Evolutionary conservation across 2,329 filamentous ascomycete species (phyloP), one percentile per base, ranked within the genome.

Genomic region (Diatrype stigma): DNA sequence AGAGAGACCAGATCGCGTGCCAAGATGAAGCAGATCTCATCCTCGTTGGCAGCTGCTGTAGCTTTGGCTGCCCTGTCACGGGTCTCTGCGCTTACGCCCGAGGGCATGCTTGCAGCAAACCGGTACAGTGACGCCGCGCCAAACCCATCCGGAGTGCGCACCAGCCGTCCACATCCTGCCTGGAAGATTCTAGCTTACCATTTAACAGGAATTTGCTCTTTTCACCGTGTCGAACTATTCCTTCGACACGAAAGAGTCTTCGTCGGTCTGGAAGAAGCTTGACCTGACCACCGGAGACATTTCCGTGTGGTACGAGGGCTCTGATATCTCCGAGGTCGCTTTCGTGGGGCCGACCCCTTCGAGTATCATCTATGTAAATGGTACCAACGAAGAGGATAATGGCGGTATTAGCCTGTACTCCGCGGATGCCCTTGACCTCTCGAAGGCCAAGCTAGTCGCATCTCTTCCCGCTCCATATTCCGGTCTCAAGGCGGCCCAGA

Each of bases 191-290:
- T 50, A 26, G 51, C 57, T 61, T 26, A 63, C 47, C 34, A 2
- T 21, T n/a, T 16, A 34, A 22, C 42, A 67, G 66, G 67, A 71
- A 44, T 72, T 76, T 35, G 76, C 74, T 1, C 54, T 79, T 40
- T 79, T 76, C 60, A 72, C 70, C 6, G 66, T 70, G 23, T 80
- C 77, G 2, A 80, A 80, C 10, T 87, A 87, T 64, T 81, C 76
- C 37, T 86, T 86, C 62, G 72, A 78, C 32, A 73, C 74, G 0
- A 78, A 83, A 55, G 65, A 70, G 30, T 73, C 74, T 34, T 70
- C 70, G 3, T 50, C 54, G 6, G 58, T 73, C 63, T 69, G 81
- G 82, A 75, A 77, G 71, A 56, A 83, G 34, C 67, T 87, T 48
- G 76, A 86, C 55, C 67, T 82, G 23, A 67, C 72, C 46, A 78